phyloP scores from a whole-genome alignment of 2,329 filamentous ascomycete species.

The Colletotrichum chlorophyti region DNA sequence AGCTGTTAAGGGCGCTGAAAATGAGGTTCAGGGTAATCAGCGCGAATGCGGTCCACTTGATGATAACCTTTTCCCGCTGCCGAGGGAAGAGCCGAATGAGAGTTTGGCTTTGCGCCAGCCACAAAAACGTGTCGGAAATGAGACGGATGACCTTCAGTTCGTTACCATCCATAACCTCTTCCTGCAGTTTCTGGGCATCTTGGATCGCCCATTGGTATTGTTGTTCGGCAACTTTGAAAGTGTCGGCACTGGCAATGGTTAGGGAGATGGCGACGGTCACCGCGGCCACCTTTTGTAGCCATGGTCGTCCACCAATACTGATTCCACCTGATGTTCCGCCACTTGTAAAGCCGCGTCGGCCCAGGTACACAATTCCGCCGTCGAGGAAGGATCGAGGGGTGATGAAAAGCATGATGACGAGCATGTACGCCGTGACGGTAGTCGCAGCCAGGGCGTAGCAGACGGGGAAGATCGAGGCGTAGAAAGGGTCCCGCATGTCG shows the following conservation, averaged over 20 bases:
- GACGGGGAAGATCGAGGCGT: slow-evolving; percentile 90
- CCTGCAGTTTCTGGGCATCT: slow-evolving; percentile 78
- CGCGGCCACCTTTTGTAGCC: slow-evolving; percentile 86
- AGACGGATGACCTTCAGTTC: slow-evolving; percentile 91
- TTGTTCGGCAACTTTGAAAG: slow-evolving; percentile 80
- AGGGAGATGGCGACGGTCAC: slow-evolving; percentile 81
- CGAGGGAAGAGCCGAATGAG: slow-evolving; percentile 94
- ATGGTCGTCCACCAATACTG: slow-evolving; percentile 88
- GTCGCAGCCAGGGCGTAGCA: slow-evolving; percentile 91
- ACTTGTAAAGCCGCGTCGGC: slow-evolving; percentile 84
- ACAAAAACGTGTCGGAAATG: slow-evolving; percentile 94
- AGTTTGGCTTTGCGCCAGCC: slow-evolving; percentile 97
- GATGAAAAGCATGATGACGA: slow-evolving; percentile 92
- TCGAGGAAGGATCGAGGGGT: slow-evolving; percentile 94
- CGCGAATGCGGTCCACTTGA: slow-evolving; percentile 97
- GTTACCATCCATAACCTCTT: slow-evolving; percentile 80
- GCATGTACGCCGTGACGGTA: slow-evolving; percentile 88
- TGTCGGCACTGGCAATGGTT: slow-evolving; percentile 92
- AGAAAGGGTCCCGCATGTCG: slow-evolving; percentile 85
- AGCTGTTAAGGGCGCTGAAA: slow-evolving; percentile 92
- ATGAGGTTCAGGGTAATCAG: slow-evolving; percentile 89
- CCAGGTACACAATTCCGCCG: slow-evolving; percentile 81
- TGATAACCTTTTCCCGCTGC: slow-evolving; percentile 96
- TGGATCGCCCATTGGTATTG: slow-evolving; percentile 84
- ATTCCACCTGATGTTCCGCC: slow-evolving; percentile 80